Conservation (phyloP, 2,329 filamentous ascomycete species). For the Davidsoniella eucalypti region DNA sequence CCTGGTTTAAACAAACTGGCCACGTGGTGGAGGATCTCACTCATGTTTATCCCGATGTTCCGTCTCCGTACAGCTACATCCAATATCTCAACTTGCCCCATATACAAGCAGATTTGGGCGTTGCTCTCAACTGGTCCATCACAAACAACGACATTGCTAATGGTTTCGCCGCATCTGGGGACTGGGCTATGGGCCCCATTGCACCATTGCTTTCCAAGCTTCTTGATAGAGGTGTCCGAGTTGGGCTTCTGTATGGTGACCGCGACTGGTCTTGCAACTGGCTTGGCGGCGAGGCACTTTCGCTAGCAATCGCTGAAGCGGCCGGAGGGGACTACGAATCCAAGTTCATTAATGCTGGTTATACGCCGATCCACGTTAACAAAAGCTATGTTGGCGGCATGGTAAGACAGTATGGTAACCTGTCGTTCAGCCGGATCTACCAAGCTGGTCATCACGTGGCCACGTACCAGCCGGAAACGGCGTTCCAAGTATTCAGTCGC, state of each 20-base stretch:
- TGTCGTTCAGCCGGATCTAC: slow-evolving; percentile 50
- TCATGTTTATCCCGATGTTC: slow-evolving; percentile 38
- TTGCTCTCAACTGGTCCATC: slow-evolving; percentile 43
- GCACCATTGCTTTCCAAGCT: slow-evolving; percentile 37
- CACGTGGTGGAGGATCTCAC: slow-evolving; percentile 47
- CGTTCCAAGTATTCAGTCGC: slow-evolving; percentile 43
- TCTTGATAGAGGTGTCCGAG: slow-evolving; percentile 44
- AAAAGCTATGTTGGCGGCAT: slow-evolving; percentile 51
- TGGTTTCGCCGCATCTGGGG: slow-evolving; percentile 24
- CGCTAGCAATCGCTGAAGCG: slow-evolving; percentile 40
- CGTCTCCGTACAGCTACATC: slow-evolving; percentile 43
- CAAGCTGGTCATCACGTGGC: slow-evolving; percentile 48
- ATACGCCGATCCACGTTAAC: slow-evolving; percentile 55
- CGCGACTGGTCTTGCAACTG: slow-evolving; percentile 50
- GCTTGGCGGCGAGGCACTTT: slow-evolving; percentile 59
- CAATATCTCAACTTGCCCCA: slow-evolving; percentile 46
- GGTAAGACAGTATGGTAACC: slow-evolving; percentile 61
- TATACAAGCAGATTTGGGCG: slow-evolving; percentile 43
- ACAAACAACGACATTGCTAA: slow-evolving; percentile 47
- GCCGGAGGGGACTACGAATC: slow-evolving; percentile 30
- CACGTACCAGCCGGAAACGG: slow-evolving; percentile 43
- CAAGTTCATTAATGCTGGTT: slow-evolving; percentile 49
- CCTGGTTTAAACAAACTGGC: slow-evolving; percentile 31
- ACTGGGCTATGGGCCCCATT: slow-evolving; percentile 8
- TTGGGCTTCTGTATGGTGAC: slow-evolving; percentile 56